Conservation (phyloP, 306 rosid species). For the Lagenaria siceraria region DNA sequence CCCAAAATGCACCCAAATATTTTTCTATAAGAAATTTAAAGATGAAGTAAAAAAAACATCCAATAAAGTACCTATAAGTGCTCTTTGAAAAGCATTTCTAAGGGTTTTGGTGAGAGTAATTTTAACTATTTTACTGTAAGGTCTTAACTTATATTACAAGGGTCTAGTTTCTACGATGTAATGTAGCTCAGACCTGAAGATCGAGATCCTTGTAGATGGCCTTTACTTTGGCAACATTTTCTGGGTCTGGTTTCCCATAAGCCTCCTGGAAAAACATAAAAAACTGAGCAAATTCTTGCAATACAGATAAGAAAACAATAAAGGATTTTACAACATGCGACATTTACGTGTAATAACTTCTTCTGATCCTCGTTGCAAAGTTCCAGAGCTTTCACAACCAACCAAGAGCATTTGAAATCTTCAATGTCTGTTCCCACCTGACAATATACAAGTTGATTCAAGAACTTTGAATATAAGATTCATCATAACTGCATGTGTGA, state of each 20-base stretch:
- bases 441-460: constrained; percentile 5
- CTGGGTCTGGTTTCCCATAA: constrained; percentile 63
- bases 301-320: background rate
- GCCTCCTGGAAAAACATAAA: constrained; percentile 36
- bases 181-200: constrained; percentile 50
- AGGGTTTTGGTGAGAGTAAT: background rate
- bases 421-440: constrained; percentile 97
- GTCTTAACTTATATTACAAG: background rate
- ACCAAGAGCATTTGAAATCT: constrained; percentile 97
- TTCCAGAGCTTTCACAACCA: constrained; percentile 85
- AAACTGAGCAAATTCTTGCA: background rate
- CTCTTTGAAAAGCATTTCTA: background rate
- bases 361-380: constrained; percentile 58
- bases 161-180: background rate
- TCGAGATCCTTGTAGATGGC: constrained; percentile 59
- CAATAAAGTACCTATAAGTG: background rate
- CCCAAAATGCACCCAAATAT: no score
- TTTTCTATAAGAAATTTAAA: no score
- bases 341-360: constrained; percentile 46
- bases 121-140: background rate
- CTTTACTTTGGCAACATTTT: constrained; percentile 57
- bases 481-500: constrained; percentile 1
- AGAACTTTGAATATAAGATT: constrained; percentile 8
- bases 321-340: background rate
- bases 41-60: background rate